Evolutionary conservation across 2,329 filamentous ascomycete genomes (phyloP), one percentile per base, ranked within the genome.

Genomic region (Neoarthrinium moseri): DNA sequence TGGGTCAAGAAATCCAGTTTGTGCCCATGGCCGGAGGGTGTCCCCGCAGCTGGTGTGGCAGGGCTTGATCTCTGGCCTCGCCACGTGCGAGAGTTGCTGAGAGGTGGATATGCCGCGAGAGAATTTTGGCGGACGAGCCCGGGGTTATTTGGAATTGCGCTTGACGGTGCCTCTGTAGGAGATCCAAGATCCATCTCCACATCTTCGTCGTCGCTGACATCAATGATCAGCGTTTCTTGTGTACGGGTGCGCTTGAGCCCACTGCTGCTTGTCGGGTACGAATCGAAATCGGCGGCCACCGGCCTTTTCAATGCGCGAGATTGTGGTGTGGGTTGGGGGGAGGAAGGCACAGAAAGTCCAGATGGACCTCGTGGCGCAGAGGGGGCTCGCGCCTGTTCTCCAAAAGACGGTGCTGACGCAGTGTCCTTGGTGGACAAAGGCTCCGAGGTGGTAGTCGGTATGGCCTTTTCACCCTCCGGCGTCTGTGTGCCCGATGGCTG

Each of bases 131-230:
- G 67, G n/a, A 59, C 56, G 2, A 66, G 56, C 3, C 58, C 60
- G 5, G 54, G 57, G 15, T 48, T 58, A 10, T 59, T 60, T 18
- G 66, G 65, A 5, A 62, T 56, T 3, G 65, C 57, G 13, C 64
- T 60, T 20, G 32, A 43, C 13, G 65, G 55, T 4, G 69, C 69
- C 18, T 76, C 72, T 22, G 66, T 69, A 8, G 72, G 74, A 37
- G 77, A 81, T 21, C 81, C 81, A 20, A 86, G 73, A 26, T 87
- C 84, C 81, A 86, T 87, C 46, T 83, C 83, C 37, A 83, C 75
- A 52, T 84, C 80, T 46, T 82, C 80, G 40, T 74, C 80, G 22
- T 95, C 91, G 60, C 89, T 95, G 30, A 95, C 85, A 53, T 95
- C 82, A 54, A 96, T 95, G 30, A 96, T 80, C 43, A 95, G 78